These are phyloP conservation scores for Globisporangium iwayamae DNA, from an alignment of 352 stramenopile genomes.

Conservation along the genomic window DNA sequence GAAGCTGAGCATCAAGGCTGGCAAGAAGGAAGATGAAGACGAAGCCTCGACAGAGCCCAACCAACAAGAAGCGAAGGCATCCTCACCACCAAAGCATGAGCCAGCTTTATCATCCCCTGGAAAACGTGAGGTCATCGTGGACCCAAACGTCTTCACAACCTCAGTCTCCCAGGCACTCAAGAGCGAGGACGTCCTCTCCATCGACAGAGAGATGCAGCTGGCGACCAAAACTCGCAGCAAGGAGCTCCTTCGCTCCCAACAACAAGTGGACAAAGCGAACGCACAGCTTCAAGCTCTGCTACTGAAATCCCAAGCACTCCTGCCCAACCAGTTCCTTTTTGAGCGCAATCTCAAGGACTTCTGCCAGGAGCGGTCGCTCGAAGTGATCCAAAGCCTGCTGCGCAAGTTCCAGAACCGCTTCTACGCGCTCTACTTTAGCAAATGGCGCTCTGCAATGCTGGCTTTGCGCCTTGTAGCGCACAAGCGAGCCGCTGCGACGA, in stretches of 20 bases:
- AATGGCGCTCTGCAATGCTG: conserved; percentile 26
- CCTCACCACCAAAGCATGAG: background rate
- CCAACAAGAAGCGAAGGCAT: background rate
- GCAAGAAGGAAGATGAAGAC: background rate
- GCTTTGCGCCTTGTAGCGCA: conserved; percentile 27
- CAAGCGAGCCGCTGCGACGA: conserved; percentile 25
- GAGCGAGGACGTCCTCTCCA: background rate
- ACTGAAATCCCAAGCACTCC: conserved; percentile 26
- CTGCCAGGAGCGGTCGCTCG: conserved; percentile 36
- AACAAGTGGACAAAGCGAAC: conserved; percentile 15
- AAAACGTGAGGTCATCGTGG: background rate
- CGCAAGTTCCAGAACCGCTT: conserved; percentile 50
- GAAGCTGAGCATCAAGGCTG: conserved; percentile 1
- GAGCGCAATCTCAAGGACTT: conserved; percentile 44
- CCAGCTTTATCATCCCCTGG: background rate
- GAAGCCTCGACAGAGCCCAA: background rate
- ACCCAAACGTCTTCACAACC: background rate
- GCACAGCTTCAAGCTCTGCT: conserved; percentile 29
- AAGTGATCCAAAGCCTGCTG: conserved; percentile 41
- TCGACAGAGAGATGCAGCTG: conserved; percentile 22
- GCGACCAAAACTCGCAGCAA: conserved; percentile 18
- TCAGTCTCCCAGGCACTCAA: background rate
- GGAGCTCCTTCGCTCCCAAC: conserved; percentile 26
- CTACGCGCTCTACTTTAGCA: conserved; percentile 39
- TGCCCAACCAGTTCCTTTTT: conserved; percentile 57